Conservation (phyloP, 192 early-diverging fungal genomes). For the Mortierella antarctica region DNA sequence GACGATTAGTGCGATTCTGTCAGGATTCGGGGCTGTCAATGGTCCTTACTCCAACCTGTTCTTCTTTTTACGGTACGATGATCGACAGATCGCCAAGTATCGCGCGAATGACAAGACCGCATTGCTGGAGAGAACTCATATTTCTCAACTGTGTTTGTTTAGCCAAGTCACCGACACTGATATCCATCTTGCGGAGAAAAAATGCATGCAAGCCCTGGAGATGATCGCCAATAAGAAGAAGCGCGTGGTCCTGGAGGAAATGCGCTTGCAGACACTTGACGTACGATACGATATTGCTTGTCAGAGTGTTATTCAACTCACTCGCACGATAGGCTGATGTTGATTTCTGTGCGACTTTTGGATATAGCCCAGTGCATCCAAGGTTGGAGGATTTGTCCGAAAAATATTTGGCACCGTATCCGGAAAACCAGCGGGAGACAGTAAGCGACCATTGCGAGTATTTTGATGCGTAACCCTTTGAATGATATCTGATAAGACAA, state of each 20-base stretch:
- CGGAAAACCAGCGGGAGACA: slow-evolving; percentile 17
- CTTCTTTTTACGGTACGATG: slow-evolving; percentile 79
- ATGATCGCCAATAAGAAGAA: slow-evolving; percentile 76
- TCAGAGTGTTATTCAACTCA: background rate
- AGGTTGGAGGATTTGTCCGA: slow-evolving; percentile 67
- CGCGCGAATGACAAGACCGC: slow-evolving; percentile 54
- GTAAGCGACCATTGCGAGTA: slow-evolving; percentile 7
- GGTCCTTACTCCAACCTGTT: slow-evolving; percentile 88
- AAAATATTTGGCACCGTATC: slow-evolving; percentile 61
- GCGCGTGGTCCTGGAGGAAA: slow-evolving; percentile 56
- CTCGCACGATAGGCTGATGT: background rate
- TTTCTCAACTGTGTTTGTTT: background rate
- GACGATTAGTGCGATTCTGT: slow-evolving; percentile 91
- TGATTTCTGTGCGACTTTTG: background rate
- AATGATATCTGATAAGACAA: background rate
- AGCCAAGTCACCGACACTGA: slow-evolving; percentile 61
- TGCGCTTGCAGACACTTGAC: slow-evolving; percentile 17
- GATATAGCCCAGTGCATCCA: slow-evolving; percentile 38
- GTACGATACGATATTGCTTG: background rate
- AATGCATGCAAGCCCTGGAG: slow-evolving; percentile 74
- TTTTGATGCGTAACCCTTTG: slow-evolving; percentile 10
- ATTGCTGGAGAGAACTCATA: slow-evolving; percentile 1
- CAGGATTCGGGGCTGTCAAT: slow-evolving; percentile 95
- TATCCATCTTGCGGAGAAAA: slow-evolving; percentile 70
- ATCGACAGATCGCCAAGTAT: background rate